Evolutionary conservation across 1,139 yeast genomes (phyloP), one percentile per base, ranked within the genome.

Genomic region (Arxiozyma telluris): DNA sequence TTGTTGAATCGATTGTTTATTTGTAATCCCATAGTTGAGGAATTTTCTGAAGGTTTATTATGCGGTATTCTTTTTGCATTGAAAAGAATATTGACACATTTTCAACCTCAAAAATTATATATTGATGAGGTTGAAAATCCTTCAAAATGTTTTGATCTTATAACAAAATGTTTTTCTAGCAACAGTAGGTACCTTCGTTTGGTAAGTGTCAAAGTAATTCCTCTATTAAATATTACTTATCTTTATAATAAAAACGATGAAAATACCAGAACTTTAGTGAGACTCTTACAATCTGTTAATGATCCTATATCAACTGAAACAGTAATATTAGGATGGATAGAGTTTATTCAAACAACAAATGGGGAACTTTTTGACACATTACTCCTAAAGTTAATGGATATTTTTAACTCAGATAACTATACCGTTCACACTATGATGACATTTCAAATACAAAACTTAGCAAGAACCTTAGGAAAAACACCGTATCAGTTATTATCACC

Each of bases 401-500:
- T 63, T 15, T 66, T 66, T 53, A 65, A 64, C 39, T 64, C 70
- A 3, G 56, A 58, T 30, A 63, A 67, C 51, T 64, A 59, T 51
- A 62, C 68, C n/a, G 57, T 60, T 21, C 65, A 64, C 44, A 56
- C 59, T 41, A 63, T 65, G 66, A 63, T 66, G 65, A 61, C 63
- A 3, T 64, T 63, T 41, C 69, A 69, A 55, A 59, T 70, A 5
- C 60, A 62, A 41, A 60, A 62, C 44, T 58, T 69, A 45, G 77
- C 84, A 0, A 66, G 70, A 21, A 69, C 75, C 1, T 74, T 75
- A 55, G 66, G 72, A 1, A 66, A 80, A 38, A 78, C 87, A 1
- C 83, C 89, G 0, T 83, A 84, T 72, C 87, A 86, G 63, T 69
- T 93, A 20, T 71, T 90, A 41, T 80, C 89, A 3, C 96, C 96